These are phyloP conservation scores for Catharanthus roseus DNA, from an alignment of 257 asterid genomes.

Conservation along the genomic window DNA sequence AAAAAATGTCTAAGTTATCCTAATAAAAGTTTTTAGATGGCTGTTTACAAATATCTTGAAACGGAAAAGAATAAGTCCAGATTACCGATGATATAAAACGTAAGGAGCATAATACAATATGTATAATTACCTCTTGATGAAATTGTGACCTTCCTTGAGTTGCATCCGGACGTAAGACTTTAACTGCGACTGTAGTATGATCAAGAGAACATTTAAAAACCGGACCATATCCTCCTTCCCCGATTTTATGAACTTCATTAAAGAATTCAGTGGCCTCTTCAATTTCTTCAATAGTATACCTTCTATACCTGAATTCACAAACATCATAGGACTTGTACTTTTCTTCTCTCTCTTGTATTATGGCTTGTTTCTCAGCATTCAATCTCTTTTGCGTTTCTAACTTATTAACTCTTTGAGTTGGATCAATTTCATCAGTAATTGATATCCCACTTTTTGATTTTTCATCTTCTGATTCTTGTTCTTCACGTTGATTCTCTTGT, in stretches of 20 bases:
- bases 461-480: constrained; percentile 35
- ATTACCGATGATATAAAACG: no score
- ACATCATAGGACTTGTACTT: constrained; percentile 7
- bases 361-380: constrained; percentile 34
- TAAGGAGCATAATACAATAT: no score
- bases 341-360: constrained; percentile 32
- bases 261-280: constrained; percentile 72
- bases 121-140: constrained; percentile 59
- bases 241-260: constrained; percentile 48
- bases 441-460: constrained; percentile 22
- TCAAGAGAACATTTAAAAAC: constrained; percentile 79
- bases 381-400: constrained; percentile 40
- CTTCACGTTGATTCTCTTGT: constrained; percentile 43
- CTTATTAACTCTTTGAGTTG: constrained; percentile 43
- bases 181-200: constrained; percentile 74
- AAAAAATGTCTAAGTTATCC: no score
- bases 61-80: no score
- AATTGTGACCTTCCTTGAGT: constrained; percentile 84
- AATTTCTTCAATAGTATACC: constrained; percentile 72
- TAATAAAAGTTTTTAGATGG: no score
- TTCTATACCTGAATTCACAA: constrained; percentile 39
- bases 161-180: constrained; percentile 84
- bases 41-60: no score
- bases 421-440: constrained; percentile 32
- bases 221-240: constrained; percentile 97